A percentile compares a stretch with the other conserved stretches of the same genome.
These are phyloP conservation scores for Coniochaeta ligniaria DNA, from an alignment of 2,329 filamentous ascomycete species.

Conservation along the genomic window DNA sequence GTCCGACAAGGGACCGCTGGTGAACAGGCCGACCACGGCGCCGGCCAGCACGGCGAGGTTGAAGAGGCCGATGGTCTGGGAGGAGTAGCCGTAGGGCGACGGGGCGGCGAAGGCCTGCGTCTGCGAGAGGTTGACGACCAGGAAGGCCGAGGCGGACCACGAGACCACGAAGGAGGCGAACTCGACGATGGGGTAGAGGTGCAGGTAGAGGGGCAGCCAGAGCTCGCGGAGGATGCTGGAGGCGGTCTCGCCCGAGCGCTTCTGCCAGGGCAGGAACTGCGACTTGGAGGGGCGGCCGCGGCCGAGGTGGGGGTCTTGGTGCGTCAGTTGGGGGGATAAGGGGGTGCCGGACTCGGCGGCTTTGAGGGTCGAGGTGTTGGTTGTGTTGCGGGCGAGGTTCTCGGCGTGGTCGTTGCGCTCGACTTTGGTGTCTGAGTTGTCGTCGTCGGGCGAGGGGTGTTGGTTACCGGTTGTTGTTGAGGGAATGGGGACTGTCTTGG, in stretches of 20 bases:
- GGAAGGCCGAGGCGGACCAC: constrained; percentile 35
- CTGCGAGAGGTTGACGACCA: constrained; percentile 52
- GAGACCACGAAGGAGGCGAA: constrained; percentile 55
- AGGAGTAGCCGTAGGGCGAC: constrained; percentile 35
- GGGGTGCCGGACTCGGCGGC: constrained; percentile 3
- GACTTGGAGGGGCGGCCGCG: constrained; percentile 44
- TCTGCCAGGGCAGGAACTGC: constrained; percentile 49
- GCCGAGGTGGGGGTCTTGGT: constrained; percentile 47
- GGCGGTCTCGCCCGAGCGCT: constrained; percentile 26
- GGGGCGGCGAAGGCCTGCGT: constrained; percentile 32
- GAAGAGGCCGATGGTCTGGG: constrained; percentile 35
- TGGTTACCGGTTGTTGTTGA: background rate
- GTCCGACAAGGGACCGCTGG: constrained; percentile 35
- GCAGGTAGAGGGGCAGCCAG: constrained; percentile 55
- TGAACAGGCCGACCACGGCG: constrained; percentile 30
- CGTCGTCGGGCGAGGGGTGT: background rate
- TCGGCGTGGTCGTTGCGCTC: background rate
- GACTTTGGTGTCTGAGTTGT: background rate
- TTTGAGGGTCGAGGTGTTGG: constrained; percentile 12
- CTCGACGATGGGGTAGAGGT: constrained; percentile 55
- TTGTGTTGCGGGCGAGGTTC: background rate
- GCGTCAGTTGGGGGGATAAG: constrained; percentile 25
- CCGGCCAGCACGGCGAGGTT: constrained; percentile 39
- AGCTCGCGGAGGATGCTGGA: constrained; percentile 41
- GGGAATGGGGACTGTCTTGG: constrained; percentile 13